phyloP scores from a whole-genome alignment of 257 asterid species.

The Anisodus tanguticus region DNA sequence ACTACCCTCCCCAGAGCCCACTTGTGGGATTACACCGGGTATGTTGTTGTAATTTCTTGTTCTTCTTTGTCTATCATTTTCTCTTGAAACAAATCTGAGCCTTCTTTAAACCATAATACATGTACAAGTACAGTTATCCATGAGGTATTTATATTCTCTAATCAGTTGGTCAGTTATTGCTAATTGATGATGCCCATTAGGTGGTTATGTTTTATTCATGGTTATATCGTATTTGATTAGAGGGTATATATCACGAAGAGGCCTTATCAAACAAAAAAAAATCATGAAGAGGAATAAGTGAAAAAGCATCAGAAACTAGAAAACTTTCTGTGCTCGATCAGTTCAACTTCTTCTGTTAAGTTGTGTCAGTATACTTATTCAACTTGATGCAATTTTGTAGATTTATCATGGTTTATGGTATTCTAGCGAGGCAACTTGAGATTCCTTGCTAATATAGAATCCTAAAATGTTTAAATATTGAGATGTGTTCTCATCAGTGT shows the following conservation, averaged over 20 bases:
- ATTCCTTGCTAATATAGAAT: constrained; percentile 1
- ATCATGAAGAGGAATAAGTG: constrained; percentile 11
- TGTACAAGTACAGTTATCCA: background rate
- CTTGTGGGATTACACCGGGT: too few species aligned
- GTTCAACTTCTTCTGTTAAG: constrained; percentile 6
- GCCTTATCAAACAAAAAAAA: too few species aligned
- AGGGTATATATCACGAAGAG: background rate
- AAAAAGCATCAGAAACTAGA: background rate
- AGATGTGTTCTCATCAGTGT: constrained; percentile 11
- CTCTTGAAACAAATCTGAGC: background rate
- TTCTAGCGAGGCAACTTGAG: background rate
- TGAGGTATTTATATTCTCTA: background rate
- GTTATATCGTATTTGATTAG: background rate
- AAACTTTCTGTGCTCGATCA: background rate
- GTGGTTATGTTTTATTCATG: background rate
- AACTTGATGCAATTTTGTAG: constrained; percentile 6
- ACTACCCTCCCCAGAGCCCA: too few species aligned
- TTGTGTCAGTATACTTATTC: background rate
- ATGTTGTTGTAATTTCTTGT: background rate
- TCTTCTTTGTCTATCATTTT: background rate
- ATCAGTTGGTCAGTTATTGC: constrained; percentile 21
- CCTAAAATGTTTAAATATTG: background rate
- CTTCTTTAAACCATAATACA: background rate
- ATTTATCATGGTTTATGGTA: constrained; percentile 8
- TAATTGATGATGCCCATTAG: constrained; percentile 6